Conservation (phyloP, 805 yeast species). For the Metschnikowia bowlesiae region DNA sequence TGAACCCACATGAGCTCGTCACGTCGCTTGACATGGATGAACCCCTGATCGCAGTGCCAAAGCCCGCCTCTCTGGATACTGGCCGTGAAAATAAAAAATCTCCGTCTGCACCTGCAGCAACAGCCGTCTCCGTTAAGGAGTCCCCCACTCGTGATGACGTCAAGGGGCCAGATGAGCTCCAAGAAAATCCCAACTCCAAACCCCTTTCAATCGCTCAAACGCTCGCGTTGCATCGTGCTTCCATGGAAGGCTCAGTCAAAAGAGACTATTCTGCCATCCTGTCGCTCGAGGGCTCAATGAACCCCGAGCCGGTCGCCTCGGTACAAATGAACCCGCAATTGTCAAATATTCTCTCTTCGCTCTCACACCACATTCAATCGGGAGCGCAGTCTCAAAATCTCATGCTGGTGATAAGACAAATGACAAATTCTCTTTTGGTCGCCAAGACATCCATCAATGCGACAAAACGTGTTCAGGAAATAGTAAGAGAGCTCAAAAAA, state of each 20-base stretch:
- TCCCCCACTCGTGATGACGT: conserved; percentile 1
- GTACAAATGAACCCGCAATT: conserved; percentile 26
- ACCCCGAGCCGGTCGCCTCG: conserved; percentile 3
- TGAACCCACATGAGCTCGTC: conserved; percentile 49
- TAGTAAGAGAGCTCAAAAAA: conserved; percentile 13
- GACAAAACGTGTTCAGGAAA: conserved; percentile 10
- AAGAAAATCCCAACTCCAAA: conserved; percentile 13
- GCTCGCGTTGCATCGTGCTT: conserved; percentile 49
- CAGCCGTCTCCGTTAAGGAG: conserved; percentile 12
- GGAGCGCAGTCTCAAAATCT: conserved; percentile 21
- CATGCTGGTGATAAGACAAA: conserved; percentile 35
- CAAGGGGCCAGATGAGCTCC: not conserved
- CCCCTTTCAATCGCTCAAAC: conserved; percentile 56
- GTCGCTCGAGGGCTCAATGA: conserved; percentile 23
- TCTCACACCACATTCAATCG: conserved; percentile 28
- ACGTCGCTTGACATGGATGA: conserved; percentile 31
- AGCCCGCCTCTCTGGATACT: not conserved
- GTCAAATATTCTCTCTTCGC: conserved; percentile 28
- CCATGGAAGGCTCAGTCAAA: conserved; percentile 31
- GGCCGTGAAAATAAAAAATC: conserved; percentile 3
- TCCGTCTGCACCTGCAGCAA: conserved; percentile 13
- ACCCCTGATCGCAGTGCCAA: conserved; percentile 4
- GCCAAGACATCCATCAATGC: conserved; percentile 12
- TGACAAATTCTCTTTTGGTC: conserved; percentile 31
- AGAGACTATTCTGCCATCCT: conserved; percentile 28